These are phyloP conservation scores for Sporobolomyces roseus DNA, from an alignment of 768 basidiomycete genomes.

Conservation along the genomic window DNA sequence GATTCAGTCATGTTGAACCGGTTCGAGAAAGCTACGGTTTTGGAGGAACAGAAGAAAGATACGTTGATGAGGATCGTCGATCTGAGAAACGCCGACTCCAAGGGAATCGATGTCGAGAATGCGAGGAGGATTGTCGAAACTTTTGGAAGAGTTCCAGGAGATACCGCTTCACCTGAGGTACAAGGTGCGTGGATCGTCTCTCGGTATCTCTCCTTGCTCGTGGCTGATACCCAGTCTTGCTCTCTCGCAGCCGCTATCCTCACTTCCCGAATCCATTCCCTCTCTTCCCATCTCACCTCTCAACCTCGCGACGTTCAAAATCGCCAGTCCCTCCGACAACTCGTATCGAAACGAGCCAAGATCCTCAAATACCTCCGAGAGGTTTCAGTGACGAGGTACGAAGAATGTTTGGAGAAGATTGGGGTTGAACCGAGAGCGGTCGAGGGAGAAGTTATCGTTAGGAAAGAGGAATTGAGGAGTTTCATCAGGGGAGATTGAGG, in stretches of 20 bases:
- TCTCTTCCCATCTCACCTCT: slow-evolving; percentile 66
- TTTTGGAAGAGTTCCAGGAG: slow-evolving; percentile 71
- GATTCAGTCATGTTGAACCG: slow-evolving; percentile 23
- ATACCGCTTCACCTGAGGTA: slow-evolving; percentile 80
- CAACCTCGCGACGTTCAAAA: slow-evolving; percentile 70
- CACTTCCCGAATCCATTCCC: slow-evolving; percentile 76
- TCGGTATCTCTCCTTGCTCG: background rate
- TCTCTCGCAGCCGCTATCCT: slow-evolving; percentile 67
- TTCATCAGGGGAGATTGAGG: slow-evolving; percentile 24
- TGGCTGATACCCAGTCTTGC: background rate
- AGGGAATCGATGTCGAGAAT: slow-evolving; percentile 83
- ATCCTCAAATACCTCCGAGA: slow-evolving; percentile 73
- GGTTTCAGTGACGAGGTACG: slow-evolving; percentile 66
- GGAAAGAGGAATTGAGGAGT: slow-evolving; percentile 32
- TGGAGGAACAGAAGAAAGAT: slow-evolving; percentile 47
- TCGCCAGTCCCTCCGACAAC: slow-evolving; percentile 66
- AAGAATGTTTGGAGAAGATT: slow-evolving; percentile 64
- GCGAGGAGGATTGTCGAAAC: slow-evolving; percentile 68
- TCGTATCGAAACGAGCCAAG: slow-evolving; percentile 79
- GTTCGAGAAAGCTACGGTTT: slow-evolving; percentile 24
- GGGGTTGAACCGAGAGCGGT: slow-evolving; percentile 75
- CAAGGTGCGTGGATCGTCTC: slow-evolving; percentile 63
- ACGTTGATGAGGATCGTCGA: slow-evolving; percentile 68
- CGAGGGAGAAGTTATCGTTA: slow-evolving; percentile 79
- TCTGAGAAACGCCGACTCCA: slow-evolving; percentile 79